Conservation (phyloP, 2,329 filamentous ascomycete genomes). For the Sodiomyces alkalinus region DNA sequence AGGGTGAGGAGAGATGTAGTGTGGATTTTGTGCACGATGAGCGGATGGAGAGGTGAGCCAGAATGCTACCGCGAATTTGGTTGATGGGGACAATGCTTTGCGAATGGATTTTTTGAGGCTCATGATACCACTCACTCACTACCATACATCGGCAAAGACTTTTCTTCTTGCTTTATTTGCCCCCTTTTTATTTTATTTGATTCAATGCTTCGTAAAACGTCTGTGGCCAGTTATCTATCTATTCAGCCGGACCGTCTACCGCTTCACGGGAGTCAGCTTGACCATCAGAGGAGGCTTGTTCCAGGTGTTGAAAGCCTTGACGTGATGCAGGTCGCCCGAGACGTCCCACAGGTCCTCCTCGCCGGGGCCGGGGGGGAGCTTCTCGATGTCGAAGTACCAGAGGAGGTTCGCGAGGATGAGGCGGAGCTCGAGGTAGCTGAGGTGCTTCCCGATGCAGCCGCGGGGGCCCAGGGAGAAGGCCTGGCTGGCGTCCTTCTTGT, state of each 20-base stretch:
- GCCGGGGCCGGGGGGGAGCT: conserved; percentile 7
- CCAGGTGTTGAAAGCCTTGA: conserved; percentile 14
- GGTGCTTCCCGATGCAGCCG: conserved; percentile 16
- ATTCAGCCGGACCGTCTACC: neutral
- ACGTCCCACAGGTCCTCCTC: conserved; percentile 13
- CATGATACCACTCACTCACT: too few relatives aligned
- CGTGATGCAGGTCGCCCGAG: conserved; percentile 10
- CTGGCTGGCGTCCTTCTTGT: conserved; percentile 11
- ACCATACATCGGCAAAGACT: neutral
- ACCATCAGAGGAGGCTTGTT: conserved; percentile 13
- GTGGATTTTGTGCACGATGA: conserved; percentile 45
- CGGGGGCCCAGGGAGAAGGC: conserved; percentile 16
- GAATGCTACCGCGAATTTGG: neutral
- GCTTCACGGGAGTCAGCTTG: conserved; percentile 8
- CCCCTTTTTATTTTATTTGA: neutral
- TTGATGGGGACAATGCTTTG: too few relatives aligned
- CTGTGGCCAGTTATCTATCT: neutral
- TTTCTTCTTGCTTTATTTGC: neutral
- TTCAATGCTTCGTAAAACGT: neutral
- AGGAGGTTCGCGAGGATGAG: conserved; percentile 13
- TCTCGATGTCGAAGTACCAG: conserved; percentile 14
- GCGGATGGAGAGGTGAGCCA: conserved; percentile 33
- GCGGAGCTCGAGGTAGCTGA: conserved; percentile 16
- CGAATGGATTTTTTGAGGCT: too few relatives aligned
- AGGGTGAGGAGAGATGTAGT: conserved; percentile 37